These are phyloP conservation scores for Sutorius australiensis DNA, from an alignment of 768 basidiomycete species.

Conservation along the genomic window DNA sequence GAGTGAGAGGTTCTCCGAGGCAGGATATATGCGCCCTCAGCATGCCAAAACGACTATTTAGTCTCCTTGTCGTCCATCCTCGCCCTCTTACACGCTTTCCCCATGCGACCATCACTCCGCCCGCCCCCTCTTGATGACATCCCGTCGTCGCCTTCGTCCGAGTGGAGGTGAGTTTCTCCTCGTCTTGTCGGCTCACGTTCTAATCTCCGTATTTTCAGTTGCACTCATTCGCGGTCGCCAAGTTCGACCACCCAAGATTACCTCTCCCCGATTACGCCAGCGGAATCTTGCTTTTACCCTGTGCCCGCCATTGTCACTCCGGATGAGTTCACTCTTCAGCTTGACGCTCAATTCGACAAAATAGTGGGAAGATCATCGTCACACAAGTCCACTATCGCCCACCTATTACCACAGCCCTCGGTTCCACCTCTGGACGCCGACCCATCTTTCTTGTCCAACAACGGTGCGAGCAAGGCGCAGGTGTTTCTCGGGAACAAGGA, in stretches of 20 bases:
- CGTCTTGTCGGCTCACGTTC: neutral
- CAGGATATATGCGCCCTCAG: neutral
- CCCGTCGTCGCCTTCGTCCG: slow-evolving; percentile 21
- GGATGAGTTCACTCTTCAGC: slow-evolving; percentile 12
- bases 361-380: neutral
- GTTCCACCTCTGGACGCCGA: neutral
- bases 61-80: neutral
- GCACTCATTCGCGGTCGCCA: slow-evolving; percentile 12
- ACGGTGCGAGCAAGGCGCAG: slow-evolving; percentile 12
- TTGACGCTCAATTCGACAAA: slow-evolving; percentile 9
- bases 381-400: neutral
- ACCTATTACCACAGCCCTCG: neutral
- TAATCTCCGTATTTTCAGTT: neutral
- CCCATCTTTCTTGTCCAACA: slow-evolving; percentile 5
- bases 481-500: slow-evolving; percentile 16
- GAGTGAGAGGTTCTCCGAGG: slow-evolving; percentile 5
- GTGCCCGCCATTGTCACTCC: slow-evolving; percentile 10
- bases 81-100: neutral
- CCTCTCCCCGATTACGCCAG: slow-evolving; percentile 19
- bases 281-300: slow-evolving; percentile 8
- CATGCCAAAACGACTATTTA: slow-evolving; percentile 9
- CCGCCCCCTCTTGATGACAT: neutral
- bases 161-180: slow-evolving; percentile 23
- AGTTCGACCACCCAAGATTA: slow-evolving; percentile 11
- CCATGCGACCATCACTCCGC: slow-evolving; percentile 5